Conservation (phyloP, 2,329 filamentous ascomycete genomes). For the Periglandula ipomoeae region DNA sequence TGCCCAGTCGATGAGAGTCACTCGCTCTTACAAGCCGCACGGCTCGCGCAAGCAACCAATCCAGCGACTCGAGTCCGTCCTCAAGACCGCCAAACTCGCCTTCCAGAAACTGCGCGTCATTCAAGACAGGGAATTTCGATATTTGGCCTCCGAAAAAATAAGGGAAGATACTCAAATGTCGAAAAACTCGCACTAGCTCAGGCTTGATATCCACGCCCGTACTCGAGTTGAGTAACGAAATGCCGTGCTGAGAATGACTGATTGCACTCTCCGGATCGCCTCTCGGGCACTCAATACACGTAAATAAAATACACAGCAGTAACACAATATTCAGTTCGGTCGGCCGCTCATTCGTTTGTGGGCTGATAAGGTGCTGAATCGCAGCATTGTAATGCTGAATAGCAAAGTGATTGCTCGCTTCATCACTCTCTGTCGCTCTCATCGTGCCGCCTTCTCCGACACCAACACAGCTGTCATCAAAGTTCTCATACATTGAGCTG, state of each 20-base stretch:
- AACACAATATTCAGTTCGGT: slow-evolving; percentile 25
- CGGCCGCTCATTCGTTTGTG: neutral
- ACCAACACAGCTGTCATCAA: too few relatives aligned
- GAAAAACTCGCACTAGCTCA: slow-evolving; percentile 27
- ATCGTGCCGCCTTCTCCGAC: too few relatives aligned
- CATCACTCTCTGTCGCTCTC: neutral
- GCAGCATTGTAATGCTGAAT: slow-evolving; percentile 32
- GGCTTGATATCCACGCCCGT: slow-evolving; percentile 13
- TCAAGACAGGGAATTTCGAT: slow-evolving; percentile 6
- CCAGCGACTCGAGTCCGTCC: slow-evolving; percentile 22
- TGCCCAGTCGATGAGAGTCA: slow-evolving; percentile 17
- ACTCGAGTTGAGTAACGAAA: slow-evolving; percentile 23
- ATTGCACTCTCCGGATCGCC: slow-evolving; percentile 26
- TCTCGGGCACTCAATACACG: slow-evolving; percentile 33
- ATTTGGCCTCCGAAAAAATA: slow-evolving; percentile 24
- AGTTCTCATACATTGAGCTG: slow-evolving; percentile 29
- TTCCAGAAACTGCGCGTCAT: neutral
- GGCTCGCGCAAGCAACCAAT: slow-evolving; percentile 17
- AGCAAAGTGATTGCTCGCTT: slow-evolving; percentile 20
- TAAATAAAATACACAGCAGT: slow-evolving; percentile 31
- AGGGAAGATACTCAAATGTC: slow-evolving; percentile 29
- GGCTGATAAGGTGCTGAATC: slow-evolving; percentile 22
- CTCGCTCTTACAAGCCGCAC: slow-evolving; percentile 21
- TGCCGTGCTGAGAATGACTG: slow-evolving; percentile 29
- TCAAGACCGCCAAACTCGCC: slow-evolving; percentile 9